Base-by-base conservation (phyloP, 1,139 yeast genomes). In the Candida dubliniensis region DNA sequence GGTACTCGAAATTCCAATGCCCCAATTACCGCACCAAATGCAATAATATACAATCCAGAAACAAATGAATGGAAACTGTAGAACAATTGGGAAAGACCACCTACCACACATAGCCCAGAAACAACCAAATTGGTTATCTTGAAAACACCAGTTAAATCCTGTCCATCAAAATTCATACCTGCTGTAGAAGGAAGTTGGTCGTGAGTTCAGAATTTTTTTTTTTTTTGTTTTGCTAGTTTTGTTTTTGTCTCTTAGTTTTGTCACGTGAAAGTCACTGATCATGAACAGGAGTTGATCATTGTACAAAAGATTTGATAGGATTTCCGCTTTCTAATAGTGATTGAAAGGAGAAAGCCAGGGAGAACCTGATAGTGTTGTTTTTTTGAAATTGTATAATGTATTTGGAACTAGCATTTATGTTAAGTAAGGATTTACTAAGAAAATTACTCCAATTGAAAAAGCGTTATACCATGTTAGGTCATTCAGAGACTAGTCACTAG, bases 121-220 rank as follows among this genome's bases (percentile, higher is more conserved):
- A 86, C 85, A 1, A 74, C 66, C 45, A 88, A 61, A 58, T 88
- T 87, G 57, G 80, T 77, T 32, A 77, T 69, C 54, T 79, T 83
- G 68, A 88, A 87, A 14, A 74, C 76, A 14, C 77, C 79, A 50
- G 71, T 64, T 42, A 69, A 61, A 52, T 74, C 77, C 58, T 56
- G 66, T 14, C 65, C 65, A 45, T 58, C 57, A 44, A 36, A 25
- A 25, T 40, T 52, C 38, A 25, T 25, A 25, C 29, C 29, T 8
- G 10, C 9, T 7, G 29, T 25, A 8, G 7, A 25, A 8, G 9
- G 29, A 25, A 10, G 9, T 25, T 25, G 7, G 10, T 25, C 10
- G 7, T 25, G 7, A 8, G 10, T 10, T 8, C 29, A 25, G 29
- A 25, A 25, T 25, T 25, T 8, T 25, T 25, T 25, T 25, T 7